Percentiles rank a stretch among this genome's conserved stretches.
Evolutionary conservation across 805 yeast genomes (phyloP).

Genomic region (Sugiyamaella qingdaonensis): DNA sequence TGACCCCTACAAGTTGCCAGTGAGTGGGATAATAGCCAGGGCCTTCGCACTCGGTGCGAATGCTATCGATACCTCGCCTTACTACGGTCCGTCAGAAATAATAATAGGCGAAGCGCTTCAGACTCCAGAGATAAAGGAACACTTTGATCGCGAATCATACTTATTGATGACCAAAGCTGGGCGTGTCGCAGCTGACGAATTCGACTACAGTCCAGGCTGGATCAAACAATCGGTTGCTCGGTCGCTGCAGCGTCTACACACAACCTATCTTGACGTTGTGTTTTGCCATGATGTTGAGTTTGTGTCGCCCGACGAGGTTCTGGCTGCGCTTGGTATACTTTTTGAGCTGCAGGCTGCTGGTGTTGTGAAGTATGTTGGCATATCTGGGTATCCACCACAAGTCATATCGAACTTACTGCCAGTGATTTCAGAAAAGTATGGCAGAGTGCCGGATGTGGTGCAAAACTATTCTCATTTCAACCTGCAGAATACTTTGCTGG

Average conservation of each 20-base stretch:
- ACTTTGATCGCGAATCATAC: slow-evolving; percentile 53
- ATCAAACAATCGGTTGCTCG: slow-evolving; percentile 61
- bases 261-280: slow-evolving; percentile 72
- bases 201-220: slow-evolving; percentile 65
- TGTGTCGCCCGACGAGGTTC: slow-evolving; percentile 48
- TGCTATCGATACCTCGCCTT: slow-evolving; percentile 89
- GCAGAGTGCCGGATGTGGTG: slow-evolving; percentile 67
- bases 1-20: slow-evolving; percentile 59
- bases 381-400: slow-evolving; percentile 85
- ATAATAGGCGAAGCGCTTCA: slow-evolving; percentile 67
- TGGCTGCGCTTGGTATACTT: slow-evolving; percentile 61
- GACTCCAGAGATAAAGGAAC: slow-evolving; percentile 27
- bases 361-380: slow-evolving; percentile 59
- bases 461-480: slow-evolving; percentile 79
- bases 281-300: slow-evolving; percentile 90
- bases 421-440: slow-evolving; percentile 28
- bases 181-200: slow-evolving; percentile 58
- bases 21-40: slow-evolving; percentile 48
- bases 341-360: slow-evolving; percentile 60
- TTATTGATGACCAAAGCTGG: slow-evolving; percentile 85
- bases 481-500: slow-evolving; percentile 63
- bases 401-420: slow-evolving; percentile 39
- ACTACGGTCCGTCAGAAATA: slow-evolving; percentile 83
- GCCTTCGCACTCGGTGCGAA: slow-evolving; percentile 66
- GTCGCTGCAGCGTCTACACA: slow-evolving; percentile 61